Base-by-base conservation (phyloP, 164 flowering plant species). In the Vitis riparia region DNA sequence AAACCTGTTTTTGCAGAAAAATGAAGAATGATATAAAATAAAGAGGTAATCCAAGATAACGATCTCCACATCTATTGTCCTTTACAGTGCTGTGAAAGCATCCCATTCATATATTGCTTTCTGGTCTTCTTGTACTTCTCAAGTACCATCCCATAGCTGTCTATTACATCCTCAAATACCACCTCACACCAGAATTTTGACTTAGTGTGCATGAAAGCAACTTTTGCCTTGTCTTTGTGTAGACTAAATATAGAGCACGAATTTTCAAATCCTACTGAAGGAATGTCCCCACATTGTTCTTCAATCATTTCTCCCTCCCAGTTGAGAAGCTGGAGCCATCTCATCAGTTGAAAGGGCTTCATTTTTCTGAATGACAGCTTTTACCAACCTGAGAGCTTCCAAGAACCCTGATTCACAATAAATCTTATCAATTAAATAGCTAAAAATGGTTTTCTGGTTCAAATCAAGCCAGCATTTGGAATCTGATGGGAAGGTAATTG, bases 51-150 rank as follows among this genome's bases (percentile, higher is more conserved):
- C 7, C 44, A 37, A 37, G 7, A 37, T 0, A 37, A 3, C 6
- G 0, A 37, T 3, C 44, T 32, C 5, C 6, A 2, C 7, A 0
- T 3, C 0, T 0, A 37, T 37, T 37, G 44, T 2, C 44, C 5
- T 37, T 66, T 71, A 68, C 64, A 65, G 70, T 86, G 96, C 70
- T 89, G 73, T 1, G 91, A 80, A 65, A 89, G 84, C 94, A 91
- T 91, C 68, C 92, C 97, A 77, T 78, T 78, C 78, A 68, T 80
- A 67, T 87, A 88, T 61, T 91, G 89, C 71, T 76, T 82, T 75
- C 97, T 83, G 59, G 73, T 76, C 48, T 74, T 79, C 75, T 60
- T 87, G 74, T 88, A 91, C 74, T 82, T 88, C 68, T 68, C 80
- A 50, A 83, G 86, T 70, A 89, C 64, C 66, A 65, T 63, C 63